Percentiles rank a stretch among this genome's conserved stretches.
Evolutionary conservation across 441 rosid genomes (phyloP).

Genomic region (California macrophylla): DNA sequence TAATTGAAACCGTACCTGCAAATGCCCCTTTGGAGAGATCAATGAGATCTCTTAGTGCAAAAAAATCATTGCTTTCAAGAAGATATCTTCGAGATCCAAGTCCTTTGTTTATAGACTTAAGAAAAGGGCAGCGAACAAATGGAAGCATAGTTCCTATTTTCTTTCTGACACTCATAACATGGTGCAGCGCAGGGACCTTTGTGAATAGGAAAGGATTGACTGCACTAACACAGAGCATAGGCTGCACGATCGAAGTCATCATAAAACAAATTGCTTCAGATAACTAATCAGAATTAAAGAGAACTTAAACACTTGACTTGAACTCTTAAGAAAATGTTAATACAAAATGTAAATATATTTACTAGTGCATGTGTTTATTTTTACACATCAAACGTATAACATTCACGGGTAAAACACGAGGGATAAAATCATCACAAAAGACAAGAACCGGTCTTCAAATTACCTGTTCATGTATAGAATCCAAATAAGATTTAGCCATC

Average conservation of each 20-base stretch:
- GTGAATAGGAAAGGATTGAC: slow-evolving; percentile 83
- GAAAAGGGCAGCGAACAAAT: slow-evolving; percentile 82
- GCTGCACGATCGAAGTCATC: slow-evolving; percentile 45
- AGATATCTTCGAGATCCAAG: slow-evolving; percentile 85
- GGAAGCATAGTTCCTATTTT: slow-evolving; percentile 70
- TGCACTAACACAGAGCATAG: slow-evolving; percentile 96
- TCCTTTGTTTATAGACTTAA: slow-evolving; percentile 63
- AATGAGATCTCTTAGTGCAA: slow-evolving; percentile 77
- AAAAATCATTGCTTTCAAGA: slow-evolving; percentile 87
- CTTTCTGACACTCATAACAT: slow-evolving; percentile 60
- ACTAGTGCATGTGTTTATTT: background rate
- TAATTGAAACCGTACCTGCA: slow-evolving; percentile 47
- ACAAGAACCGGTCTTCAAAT: background rate
- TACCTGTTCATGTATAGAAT: slow-evolving; percentile 88
- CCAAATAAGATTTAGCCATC: slow-evolving; percentile 86
- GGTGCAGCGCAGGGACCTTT: slow-evolving; percentile 77
- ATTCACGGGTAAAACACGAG: background rate
- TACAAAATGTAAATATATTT: background rate
- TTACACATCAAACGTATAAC: background rate
- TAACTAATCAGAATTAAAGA: background rate
- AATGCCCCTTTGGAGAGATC: slow-evolving; percentile 97
- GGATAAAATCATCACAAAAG: background rate
- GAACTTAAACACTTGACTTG: background rate
- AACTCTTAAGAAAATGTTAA: background rate
- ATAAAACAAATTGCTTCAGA: slow-evolving; percentile 17